Percentiles rank a stretch among this genome's conserved stretches.
Conservation (phyloP, 2,329 filamentous ascomycete genomes). For the Aulographum hederae region DNA sequence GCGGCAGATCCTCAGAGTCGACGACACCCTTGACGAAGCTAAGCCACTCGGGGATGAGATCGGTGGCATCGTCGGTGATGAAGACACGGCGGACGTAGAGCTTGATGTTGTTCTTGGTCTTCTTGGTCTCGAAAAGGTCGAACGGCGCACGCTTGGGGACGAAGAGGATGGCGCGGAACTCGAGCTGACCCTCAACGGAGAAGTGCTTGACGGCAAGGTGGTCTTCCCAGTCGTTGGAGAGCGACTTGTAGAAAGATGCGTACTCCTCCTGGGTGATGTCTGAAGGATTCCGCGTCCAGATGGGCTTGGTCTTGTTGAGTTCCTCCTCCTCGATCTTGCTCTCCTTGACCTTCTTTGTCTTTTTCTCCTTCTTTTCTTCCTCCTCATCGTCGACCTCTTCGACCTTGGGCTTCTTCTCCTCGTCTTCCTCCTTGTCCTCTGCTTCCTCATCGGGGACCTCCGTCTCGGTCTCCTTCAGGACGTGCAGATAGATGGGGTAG, state of each 20-base stretch:
- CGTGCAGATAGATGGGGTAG: constrained; percentile 99
- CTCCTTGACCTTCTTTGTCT: constrained; percentile 99
- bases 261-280: constrained; percentile 97
- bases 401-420: constrained; percentile 90
- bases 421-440: constrained; percentile 42
- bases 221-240: constrained; percentile 99
- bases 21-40: constrained; percentile 99
- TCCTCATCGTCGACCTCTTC: constrained; percentile 84
- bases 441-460: constrained; percentile 94
- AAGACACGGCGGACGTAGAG: constrained; percentile 99
- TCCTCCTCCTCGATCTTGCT: constrained; percentile 97
- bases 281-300: constrained; percentile 96
- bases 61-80: constrained; percentile 98
- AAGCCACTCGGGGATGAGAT: constrained; percentile 98
- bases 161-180: constrained; percentile 99
- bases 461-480: constrained; percentile 96
- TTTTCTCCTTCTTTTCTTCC: constrained; percentile 73
- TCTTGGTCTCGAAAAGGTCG: constrained; percentile 99
- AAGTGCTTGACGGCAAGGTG: constrained; percentile 99
- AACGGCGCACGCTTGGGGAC: constrained; percentile 99
- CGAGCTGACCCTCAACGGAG: constrained; percentile 99
- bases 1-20: constrained; percentile 96
- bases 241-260: constrained; percentile 98
- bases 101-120: constrained; percentile 99
- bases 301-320: constrained; percentile 99